These are phyloP conservation scores for Pleurotus ostreatus DNA, from an alignment of 768 basidiomycete genomes.

Conservation along the genomic window DNA sequence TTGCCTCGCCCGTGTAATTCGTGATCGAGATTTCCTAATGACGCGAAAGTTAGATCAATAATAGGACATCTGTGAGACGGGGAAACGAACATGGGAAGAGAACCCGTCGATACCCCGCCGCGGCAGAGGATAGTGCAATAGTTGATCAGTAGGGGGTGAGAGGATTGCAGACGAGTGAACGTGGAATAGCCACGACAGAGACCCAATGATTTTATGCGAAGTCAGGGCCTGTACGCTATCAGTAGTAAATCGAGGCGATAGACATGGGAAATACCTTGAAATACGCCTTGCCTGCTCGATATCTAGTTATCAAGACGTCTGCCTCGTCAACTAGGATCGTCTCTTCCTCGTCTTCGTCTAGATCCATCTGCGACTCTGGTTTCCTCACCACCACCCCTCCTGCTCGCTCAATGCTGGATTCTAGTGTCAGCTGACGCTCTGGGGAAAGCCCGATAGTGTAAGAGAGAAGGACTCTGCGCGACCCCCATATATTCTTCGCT, in stretches of 20 bases:
- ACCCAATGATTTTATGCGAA: slow-evolving; percentile 62
- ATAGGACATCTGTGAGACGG: too few species aligned
- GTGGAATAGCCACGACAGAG: slow-evolving; percentile 80
- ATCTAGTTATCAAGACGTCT: slow-evolving; percentile 75
- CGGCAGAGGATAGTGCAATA: slow-evolving; percentile 84
- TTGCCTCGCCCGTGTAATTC: slow-evolving; percentile 82
- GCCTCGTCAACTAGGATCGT: slow-evolving; percentile 40
- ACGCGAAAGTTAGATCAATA: too few species aligned
- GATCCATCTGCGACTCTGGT: slow-evolving; percentile 20
- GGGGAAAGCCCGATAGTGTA: slow-evolving; percentile 49
- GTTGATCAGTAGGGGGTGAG: slow-evolving; percentile 63
- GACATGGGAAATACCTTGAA: slow-evolving; percentile 47
- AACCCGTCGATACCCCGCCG: slow-evolving; percentile 57
- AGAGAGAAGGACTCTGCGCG: slow-evolving; percentile 58
- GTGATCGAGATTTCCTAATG: slow-evolving; percentile 76
- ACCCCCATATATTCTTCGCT: slow-evolving; percentile 49
- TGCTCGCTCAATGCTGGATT: slow-evolving; percentile 52
- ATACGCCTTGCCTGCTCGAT: slow-evolving; percentile 66
- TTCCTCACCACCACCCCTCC: slow-evolving; percentile 48
- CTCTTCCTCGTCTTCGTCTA: slow-evolving; percentile 30
- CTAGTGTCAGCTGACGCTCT: slow-evolving; percentile 49
- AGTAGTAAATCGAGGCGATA: background rate
- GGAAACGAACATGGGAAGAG: slow-evolving; percentile 47
- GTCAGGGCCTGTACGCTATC: slow-evolving; percentile 49
- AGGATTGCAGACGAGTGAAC: slow-evolving; percentile 62